A percentile compares a stretch with the other conserved stretches of the same genome.
Conservation (phyloP, 2,329 filamentous ascomycete species). For the Venturia asperata region DNA sequence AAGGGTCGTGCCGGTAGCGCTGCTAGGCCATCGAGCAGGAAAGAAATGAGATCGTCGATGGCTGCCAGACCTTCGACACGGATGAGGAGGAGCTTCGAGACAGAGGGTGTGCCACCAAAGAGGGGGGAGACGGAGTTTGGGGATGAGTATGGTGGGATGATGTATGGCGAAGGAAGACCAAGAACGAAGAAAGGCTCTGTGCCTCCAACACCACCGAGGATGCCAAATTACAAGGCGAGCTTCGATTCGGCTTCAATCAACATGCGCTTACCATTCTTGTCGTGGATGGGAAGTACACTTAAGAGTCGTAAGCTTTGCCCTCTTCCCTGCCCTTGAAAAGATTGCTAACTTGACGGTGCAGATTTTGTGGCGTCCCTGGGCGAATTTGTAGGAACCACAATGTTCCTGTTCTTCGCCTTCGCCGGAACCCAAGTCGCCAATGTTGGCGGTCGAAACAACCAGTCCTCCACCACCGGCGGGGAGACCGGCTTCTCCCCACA, state of each 20-base stretch:
- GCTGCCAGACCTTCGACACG: not conserved
- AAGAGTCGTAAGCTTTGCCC: conserved; percentile 13
- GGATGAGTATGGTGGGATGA: conserved; percentile 5
- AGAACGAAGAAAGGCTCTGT: not conserved
- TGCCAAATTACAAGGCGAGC: not conserved
- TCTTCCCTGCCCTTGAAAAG: not conserved
- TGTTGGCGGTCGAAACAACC: conserved; percentile 1
- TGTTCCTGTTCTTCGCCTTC: conserved; percentile 21
- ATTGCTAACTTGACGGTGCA: not conserved
- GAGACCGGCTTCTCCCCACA: conserved; percentile 23
- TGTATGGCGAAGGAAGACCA: not conserved
- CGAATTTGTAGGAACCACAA: conserved; percentile 20
- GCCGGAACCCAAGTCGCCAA: conserved; percentile 25
- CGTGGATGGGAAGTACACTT: conserved; percentile 17
- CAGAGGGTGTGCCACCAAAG: not conserved
- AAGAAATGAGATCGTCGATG: not conserved
- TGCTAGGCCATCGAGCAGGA: not conserved
- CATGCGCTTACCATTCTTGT: conserved; percentile 6
- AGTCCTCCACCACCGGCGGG: conserved; percentile 6
- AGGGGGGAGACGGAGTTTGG: conserved; percentile 6
- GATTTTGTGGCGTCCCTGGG: conserved; percentile 31
- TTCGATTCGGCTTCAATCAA: not conserved
- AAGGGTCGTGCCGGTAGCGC: not conserved
- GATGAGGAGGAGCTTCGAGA: conserved; percentile 2
- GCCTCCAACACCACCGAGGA: not conserved